phyloP scores from a whole-genome alignment of 2,329 filamentous ascomycete genomes.

The Claviceps fusiformis region DNA sequence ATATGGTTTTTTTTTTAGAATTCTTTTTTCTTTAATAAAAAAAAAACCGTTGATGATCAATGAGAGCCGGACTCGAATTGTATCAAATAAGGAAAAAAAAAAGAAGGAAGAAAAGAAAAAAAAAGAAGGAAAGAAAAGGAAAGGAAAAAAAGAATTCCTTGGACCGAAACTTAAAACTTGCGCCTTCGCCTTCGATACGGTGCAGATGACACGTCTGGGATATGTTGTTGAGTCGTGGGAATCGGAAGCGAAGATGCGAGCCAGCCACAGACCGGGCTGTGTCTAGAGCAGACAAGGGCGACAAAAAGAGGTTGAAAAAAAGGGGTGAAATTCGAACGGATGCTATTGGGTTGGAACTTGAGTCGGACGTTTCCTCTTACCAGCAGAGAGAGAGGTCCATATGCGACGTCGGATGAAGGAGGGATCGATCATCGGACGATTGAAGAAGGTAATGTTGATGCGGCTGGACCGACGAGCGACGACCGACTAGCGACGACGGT shows the following conservation, averaged over 20 bases:
- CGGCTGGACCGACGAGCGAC: background rate
- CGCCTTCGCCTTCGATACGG: background rate
- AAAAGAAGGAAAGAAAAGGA: background rate
- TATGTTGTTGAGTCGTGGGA: background rate
- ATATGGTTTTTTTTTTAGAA: background rate
- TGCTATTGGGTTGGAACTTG: background rate
- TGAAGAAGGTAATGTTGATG: background rate
- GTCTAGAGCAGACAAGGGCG: background rate
- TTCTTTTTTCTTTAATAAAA: background rate
- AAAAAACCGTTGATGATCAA: background rate
- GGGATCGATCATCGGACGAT: background rate
- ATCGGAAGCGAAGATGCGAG: background rate
- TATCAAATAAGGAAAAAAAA: background rate
- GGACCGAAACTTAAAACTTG: background rate
- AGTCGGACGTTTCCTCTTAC: background rate
- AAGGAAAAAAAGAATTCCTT: background rate
- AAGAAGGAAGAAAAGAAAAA: no score
- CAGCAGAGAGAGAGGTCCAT: conserved; percentile 4
- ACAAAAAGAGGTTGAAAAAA: background rate
- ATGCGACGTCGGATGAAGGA: background rate
- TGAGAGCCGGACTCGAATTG: background rate
- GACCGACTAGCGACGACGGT: no score
- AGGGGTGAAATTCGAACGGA: background rate
- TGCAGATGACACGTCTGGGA: background rate
- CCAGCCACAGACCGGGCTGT: background rate